Base-by-base conservation (phyloP, 2,329 filamentous ascomycete species). In the Grosmannia clavigera region DNA sequence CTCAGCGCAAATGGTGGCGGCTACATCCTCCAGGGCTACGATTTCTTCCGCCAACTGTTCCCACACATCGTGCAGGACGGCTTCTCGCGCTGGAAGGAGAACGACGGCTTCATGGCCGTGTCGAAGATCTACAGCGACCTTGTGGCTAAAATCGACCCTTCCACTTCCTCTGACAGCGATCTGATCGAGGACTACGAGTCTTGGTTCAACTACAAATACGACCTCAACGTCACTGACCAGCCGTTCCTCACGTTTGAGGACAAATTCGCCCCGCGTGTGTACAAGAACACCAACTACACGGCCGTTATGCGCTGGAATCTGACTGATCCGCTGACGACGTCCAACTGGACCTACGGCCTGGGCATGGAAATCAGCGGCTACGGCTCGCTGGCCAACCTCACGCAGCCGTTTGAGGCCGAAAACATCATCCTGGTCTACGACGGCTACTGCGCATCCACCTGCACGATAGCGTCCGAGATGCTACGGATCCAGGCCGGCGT, bases 31-130 rank as follows among this genome's bases (percentile, higher is more conserved):
- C 75, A 80, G n/a, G 83, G 80, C 19, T 83, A 82, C 64, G 82
- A 85, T 66, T 74, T 86, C 31, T 85, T 85, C 71, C 79, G 80
- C 58, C 71, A 79, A 67, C 72, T 84, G 0, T 80, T 81, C 70
- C 75, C 75, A 4, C 64, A 70, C 14, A 70, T 76, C 1, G 11
- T 57, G 51, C 59, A 64, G 12, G 70, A 72, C 4, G 70, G 73
- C 6, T 74, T 76, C 65, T 77, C 63, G 57, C 63, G 78, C 62
- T 73, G 73, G 73, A 55, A 55, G 51, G 58, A 48, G 48, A 61
- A 58, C 59, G 65, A 69, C 6, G 70, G 75, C 25, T 81, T 78
- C 53, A 66, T 74, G 14, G 73, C 72, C 5, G 71, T 80, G 5
- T 72, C 78, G 10, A 67, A 74, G 5, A 71, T 79, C 63, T 68